Conservation (phyloP, 768 basidiomycete genomes). For the Favolaschia claudopus region DNA sequence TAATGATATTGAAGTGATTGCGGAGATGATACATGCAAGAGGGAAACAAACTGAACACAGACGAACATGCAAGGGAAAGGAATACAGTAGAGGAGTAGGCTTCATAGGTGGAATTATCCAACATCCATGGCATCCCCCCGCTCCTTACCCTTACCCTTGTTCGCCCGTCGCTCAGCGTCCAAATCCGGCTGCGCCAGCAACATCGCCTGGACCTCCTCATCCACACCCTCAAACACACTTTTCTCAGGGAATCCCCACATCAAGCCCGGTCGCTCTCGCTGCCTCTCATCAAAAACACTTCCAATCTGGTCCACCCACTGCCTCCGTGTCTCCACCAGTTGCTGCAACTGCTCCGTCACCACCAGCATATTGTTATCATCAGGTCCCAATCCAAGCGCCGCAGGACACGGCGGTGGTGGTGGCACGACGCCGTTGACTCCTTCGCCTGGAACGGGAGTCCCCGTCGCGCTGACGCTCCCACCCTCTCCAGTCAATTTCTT, state of each 20-base stretch:
- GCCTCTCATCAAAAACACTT: constrained; percentile 76
- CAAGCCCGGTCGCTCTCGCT: constrained; percentile 67
- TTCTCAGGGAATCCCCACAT: constrained; percentile 80
- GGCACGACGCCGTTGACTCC: constrained; percentile 40
- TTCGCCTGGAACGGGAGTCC: constrained; percentile 28
- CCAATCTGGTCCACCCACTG: constrained; percentile 85
- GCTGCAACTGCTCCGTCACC: constrained; percentile 71
- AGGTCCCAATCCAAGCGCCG: constrained; percentile 72
- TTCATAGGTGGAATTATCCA: constrained; percentile 58
- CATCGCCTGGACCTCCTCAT: constrained; percentile 63
- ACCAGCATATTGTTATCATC: constrained; percentile 71
- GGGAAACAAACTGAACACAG: constrained; percentile 27
- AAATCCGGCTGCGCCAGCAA: constrained; percentile 35
- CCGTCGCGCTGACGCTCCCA: constrained; percentile 34
- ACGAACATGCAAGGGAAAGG: constrained; percentile 24
- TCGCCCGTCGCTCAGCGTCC: constrained; percentile 40
- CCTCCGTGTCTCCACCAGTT: constrained; percentile 77
- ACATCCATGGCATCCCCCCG: constrained; percentile 74
- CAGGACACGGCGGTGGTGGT: constrained; percentile 67
- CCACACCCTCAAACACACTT: constrained; percentile 80
- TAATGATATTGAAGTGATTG: constrained; percentile 12
- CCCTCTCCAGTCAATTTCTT: constrained; percentile 51
- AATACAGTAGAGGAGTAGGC: constrained; percentile 36
- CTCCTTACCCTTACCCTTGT: constrained; percentile 56
- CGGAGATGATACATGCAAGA: constrained; percentile 16